Percentiles rank a stretch among this genome's conserved stretches.
Evolutionary conservation across 2,329 filamentous ascomycete genomes (phyloP).

Genomic region (Aspergillus tubingensis): DNA sequence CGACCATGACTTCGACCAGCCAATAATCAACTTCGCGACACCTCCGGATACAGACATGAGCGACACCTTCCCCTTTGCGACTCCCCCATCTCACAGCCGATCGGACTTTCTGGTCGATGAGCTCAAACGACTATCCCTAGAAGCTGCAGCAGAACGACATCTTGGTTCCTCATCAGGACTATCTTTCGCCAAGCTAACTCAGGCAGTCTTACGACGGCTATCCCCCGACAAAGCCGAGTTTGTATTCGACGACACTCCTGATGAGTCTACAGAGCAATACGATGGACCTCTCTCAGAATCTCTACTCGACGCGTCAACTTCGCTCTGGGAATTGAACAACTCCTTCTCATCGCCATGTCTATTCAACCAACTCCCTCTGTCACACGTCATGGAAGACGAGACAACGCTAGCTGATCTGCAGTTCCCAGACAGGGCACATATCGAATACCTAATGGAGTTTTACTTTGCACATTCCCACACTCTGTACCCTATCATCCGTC

Average conservation of each 20-base stretch:
- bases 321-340: neutral
- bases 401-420: constrained; percentile 13
- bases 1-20: constrained; percentile 8
- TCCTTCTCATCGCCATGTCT: neutral
- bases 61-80: neutral
- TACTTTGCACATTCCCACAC: constrained; percentile 54
- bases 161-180: constrained; percentile 49
- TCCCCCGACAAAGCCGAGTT: constrained; percentile 48
- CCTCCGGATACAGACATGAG: constrained; percentile 2
- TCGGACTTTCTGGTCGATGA: constrained; percentile 35
- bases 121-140: constrained; percentile 44
- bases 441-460: constrained; percentile 41
- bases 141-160: constrained; percentile 49
- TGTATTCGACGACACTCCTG: constrained; percentile 35
- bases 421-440: constrained; percentile 26
- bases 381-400: constrained; percentile 7
- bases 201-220: constrained; percentile 45
- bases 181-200: constrained; percentile 49
- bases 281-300: neutral
- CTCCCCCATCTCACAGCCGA: neutral
- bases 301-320: neutral
- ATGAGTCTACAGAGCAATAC: constrained; percentile 6
- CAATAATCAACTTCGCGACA: constrained; percentile 8
- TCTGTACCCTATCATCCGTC: constrained; percentile 48
- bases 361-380: neutral